phyloP scores from a whole-genome alignment of 441 rosid species.

The Kokia cookei region DNA sequence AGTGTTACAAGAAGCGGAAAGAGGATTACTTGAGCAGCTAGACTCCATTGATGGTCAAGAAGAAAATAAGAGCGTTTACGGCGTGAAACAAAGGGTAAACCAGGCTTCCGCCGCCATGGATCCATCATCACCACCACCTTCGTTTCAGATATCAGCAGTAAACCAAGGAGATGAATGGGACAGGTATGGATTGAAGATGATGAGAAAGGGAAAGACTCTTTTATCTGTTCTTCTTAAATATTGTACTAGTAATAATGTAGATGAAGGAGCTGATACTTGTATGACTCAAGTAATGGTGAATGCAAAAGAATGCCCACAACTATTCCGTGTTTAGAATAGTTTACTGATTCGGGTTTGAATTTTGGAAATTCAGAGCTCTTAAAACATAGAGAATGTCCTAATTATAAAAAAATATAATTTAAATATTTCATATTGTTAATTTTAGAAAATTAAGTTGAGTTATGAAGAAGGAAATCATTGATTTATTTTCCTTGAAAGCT shows the following conservation, averaged over 20 bases:
- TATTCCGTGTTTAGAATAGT: too few species aligned
- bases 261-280: not conserved
- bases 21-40: slow-evolving; percentile 15
- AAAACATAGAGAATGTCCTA: too few species aligned
- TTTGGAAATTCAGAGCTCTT: too few species aligned
- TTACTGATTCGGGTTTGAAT: too few species aligned
- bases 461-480: too few species aligned
- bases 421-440: too few species aligned
- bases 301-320: too few species aligned
- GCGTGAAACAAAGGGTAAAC: slow-evolving; percentile 7
- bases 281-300: too few species aligned
- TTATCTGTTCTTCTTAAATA: not conserved
- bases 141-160: slow-evolving; percentile 12
- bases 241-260: not conserved
- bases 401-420: too few species aligned
- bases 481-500: too few species aligned
- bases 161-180: slow-evolving; percentile 23
- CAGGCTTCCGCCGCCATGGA: not conserved
- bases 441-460: too few species aligned
- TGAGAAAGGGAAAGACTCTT: slow-evolving; percentile 13
- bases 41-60: slow-evolving; percentile 14
- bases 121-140: slow-evolving; percentile 1
- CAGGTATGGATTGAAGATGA: slow-evolving; percentile 2
- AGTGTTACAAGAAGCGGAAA: slow-evolving; percentile 21
- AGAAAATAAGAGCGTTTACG: not conserved